Percentiles rank a stretch among this genome's conserved stretches.
Evolutionary conservation across 805 yeast species (phyloP).

Genomic region (Citeromyces matritensis): DNA sequence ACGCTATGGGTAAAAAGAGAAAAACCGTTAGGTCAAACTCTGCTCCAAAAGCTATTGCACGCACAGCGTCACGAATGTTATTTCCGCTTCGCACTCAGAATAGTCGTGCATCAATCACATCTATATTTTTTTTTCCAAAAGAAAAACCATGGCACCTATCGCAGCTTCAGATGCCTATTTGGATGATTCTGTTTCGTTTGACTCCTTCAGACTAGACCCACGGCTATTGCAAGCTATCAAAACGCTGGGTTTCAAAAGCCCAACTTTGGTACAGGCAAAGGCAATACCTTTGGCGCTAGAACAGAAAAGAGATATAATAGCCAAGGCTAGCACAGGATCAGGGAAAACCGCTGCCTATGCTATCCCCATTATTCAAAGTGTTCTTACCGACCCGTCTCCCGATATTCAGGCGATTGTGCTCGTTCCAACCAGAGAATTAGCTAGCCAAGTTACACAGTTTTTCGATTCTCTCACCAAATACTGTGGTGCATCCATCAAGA

Average conservation of each 20-base stretch:
- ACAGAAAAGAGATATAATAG: slow-evolving; percentile 83
- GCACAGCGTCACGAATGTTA: too few species aligned
- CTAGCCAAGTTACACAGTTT: slow-evolving; percentile 70
- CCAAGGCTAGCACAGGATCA: slow-evolving; percentile 90
- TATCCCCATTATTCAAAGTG: slow-evolving; percentile 72
- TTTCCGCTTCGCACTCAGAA: too few species aligned
- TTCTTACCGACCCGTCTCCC: slow-evolving; percentile 23
- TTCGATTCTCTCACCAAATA: slow-evolving; percentile 52
- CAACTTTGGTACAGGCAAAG: slow-evolving; percentile 81
- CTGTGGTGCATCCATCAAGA: slow-evolving; percentile 51
- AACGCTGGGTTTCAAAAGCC: slow-evolving; percentile 65
- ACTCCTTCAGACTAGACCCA: slow-evolving; percentile 66
- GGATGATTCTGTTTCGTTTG: slow-evolving; percentile 60
- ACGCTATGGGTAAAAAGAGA: too few species aligned
- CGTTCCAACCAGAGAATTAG: slow-evolving; percentile 88
- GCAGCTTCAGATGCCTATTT: slow-evolving; percentile 58
- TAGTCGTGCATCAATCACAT: too few species aligned
- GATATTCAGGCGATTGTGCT: slow-evolving; percentile 48
- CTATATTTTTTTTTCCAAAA: too few species aligned
- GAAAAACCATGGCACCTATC: too few species aligned
- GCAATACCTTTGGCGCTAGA: slow-evolving; percentile 88
- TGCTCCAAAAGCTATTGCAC: too few species aligned
- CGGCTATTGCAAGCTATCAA: slow-evolving; percentile 75
- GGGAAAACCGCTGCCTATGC: slow-evolving; percentile 91
- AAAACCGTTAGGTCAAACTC: too few species aligned